Evolutionary conservation across 2,329 filamentous ascomycete species (phyloP).

Genomic region (Colletotrichum caudatum): DNA sequence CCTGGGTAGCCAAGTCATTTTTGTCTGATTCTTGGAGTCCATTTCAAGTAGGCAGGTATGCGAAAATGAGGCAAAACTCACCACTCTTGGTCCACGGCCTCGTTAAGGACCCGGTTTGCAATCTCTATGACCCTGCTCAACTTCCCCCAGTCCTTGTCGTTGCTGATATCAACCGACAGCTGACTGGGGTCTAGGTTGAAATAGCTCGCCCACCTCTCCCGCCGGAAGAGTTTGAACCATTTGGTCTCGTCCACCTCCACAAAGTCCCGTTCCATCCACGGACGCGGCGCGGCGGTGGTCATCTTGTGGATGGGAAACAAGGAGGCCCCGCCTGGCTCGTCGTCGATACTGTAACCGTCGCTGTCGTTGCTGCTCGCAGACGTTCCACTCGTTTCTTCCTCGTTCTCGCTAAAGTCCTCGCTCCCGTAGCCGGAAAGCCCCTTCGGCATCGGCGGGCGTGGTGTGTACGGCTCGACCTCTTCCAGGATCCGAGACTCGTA

Average conservation of each 20-base stretch:
- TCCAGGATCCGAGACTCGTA: slow-evolving; percentile 6
- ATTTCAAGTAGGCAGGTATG: neutral
- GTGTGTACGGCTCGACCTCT: slow-evolving; percentile 13
- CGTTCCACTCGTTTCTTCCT: neutral
- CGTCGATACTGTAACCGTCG: neutral
- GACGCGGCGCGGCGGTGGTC: too few relatives aligned
- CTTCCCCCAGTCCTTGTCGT: neutral
- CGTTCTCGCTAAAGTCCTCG: neutral
- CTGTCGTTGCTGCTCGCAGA: neutral
- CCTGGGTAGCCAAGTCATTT: neutral
- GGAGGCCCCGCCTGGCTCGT: neutral
- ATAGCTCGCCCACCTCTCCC: slow-evolving; percentile 18
- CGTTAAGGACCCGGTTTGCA: slow-evolving; percentile 19
- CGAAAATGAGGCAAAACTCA: neutral
- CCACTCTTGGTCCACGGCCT: slow-evolving; percentile 15
- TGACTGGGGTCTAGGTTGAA: neutral
- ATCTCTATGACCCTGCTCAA: slow-evolving; percentile 17
- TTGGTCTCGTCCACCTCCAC: slow-evolving; percentile 21
- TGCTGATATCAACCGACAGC: slow-evolving; percentile 3
- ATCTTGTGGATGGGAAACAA: neutral
- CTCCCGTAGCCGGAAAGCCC: neutral
- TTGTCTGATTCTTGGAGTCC: neutral
- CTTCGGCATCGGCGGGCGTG: neutral
- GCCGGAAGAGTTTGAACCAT: slow-evolving; percentile 26
- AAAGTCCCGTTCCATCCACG: slow-evolving; percentile 11